Evolutionary conservation across 257 asterid genomes (phyloP).

Genomic region (Petunia secreta): DNA sequence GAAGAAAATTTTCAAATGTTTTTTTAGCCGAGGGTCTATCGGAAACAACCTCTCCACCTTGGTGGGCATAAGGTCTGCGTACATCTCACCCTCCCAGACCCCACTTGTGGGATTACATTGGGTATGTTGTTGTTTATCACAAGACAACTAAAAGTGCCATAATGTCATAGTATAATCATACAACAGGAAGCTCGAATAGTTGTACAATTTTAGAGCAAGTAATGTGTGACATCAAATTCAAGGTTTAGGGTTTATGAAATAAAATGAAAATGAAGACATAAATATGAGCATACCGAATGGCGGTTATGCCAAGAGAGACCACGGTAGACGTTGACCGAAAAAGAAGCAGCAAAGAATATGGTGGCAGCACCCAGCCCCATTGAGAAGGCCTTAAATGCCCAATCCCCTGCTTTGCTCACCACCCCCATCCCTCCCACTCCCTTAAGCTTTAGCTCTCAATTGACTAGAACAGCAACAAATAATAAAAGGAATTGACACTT

Average conservation of each 20-base stretch:
- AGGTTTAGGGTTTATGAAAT: conserved; percentile 8
- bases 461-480: no score
- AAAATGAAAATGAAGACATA: background rate
- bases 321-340: conserved; percentile 86
- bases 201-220: background rate
- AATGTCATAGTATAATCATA: background rate
- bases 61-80: no score
- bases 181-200: background rate
- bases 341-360: conserved; percentile 65
- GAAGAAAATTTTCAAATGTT: no score
- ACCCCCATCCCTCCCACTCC: conserved; percentile 12
- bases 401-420: conserved; percentile 67
- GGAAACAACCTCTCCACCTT: no score
- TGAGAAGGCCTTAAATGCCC: conserved; percentile 75
- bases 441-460: no score
- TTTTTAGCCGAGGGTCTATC: no score
- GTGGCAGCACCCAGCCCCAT: conserved; percentile 80
- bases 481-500: no score
- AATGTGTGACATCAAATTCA: background rate
- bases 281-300: conserved; percentile 51
- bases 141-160: background rate
- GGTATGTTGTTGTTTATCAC: background rate
- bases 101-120: no score
- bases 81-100: no score
- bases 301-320: conserved; percentile 86